A percentile compares a stretch with the other conserved stretches of the same genome.
Evolutionary conservation across 192 early-diverging fungal species (phyloP).

Genomic region (Backusella tuberculispora): DNA sequence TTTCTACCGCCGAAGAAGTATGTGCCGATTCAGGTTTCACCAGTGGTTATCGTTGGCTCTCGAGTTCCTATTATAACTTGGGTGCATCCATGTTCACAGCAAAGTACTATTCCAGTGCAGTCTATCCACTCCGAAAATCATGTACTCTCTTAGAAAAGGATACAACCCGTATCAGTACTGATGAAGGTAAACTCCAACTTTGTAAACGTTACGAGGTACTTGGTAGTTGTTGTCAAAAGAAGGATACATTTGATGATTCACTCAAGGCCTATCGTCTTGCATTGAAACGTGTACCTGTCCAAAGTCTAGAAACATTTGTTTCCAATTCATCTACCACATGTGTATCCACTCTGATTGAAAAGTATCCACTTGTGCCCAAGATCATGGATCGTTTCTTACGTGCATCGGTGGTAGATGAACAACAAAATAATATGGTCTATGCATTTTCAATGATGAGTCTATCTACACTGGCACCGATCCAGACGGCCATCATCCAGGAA

Average conservation of each 20-base stretch:
- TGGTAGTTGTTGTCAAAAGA: conserved; percentile 42
- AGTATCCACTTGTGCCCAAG: conserved; percentile 31
- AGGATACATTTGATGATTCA: conserved; percentile 39
- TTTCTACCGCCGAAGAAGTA: conserved; percentile 38
- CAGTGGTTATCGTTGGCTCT: conserved; percentile 55
- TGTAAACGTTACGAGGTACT: conserved; percentile 53
- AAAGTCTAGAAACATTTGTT: conserved; percentile 28
- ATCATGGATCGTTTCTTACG: conserved; percentile 37
- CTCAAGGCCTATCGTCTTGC: conserved; percentile 26
- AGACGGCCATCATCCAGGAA: conserved; percentile 32
- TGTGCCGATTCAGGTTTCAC: conserved; percentile 28
- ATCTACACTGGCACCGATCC: background rate
- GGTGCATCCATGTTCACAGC: conserved; percentile 47
- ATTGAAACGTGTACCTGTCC: conserved; percentile 23
- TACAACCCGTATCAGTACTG: conserved; percentile 19
- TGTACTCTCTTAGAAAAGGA: conserved; percentile 41
- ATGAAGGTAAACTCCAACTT: conserved; percentile 38
- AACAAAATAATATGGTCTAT: conserved; percentile 1
- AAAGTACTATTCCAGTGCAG: conserved; percentile 34
- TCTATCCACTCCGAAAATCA: conserved; percentile 44
- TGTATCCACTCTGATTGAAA: conserved; percentile 12
- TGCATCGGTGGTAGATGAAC: conserved; percentile 22
- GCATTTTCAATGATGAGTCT: conserved; percentile 24
- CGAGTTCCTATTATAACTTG: conserved; percentile 53
- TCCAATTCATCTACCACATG: background rate